phyloP scores from a whole-genome alignment of 352 stramenopile species.

The Pythium rishiriense region DNA sequence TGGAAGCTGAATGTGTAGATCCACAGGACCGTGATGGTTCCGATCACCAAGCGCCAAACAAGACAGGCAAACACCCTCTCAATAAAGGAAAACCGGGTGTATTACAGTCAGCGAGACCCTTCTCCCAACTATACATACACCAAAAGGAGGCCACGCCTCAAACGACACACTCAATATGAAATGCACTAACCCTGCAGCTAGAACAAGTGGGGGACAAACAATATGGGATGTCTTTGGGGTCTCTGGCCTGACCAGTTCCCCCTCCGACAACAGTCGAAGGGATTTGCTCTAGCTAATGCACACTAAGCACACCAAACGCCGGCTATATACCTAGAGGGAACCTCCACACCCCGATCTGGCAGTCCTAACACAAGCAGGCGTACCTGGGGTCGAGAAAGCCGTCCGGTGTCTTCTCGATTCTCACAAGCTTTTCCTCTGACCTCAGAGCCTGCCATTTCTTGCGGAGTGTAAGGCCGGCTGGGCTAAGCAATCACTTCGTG shows the following conservation, averaged over 20 bases:
- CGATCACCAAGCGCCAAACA: background rate
- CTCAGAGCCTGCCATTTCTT: too few relatives aligned
- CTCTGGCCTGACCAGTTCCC: constrained; percentile 5
- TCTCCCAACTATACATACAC: background rate
- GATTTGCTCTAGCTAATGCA: background rate
- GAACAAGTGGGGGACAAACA: background rate
- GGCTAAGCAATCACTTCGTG: too few relatives aligned
- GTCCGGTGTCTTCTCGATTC: background rate
- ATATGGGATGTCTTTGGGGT: constrained; percentile 1
- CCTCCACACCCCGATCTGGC: background rate
- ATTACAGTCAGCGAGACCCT: background rate
- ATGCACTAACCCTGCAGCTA: background rate
- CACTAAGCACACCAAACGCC: background rate
- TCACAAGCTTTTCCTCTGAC: too few relatives aligned
- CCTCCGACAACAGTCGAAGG: background rate
- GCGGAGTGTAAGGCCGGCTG: too few relatives aligned
- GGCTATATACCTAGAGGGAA: background rate
- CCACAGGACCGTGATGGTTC: background rate
- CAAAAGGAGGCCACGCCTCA: background rate
- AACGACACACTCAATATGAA: background rate
- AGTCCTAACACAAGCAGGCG: constrained; percentile 1
- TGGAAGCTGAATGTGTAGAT: background rate
- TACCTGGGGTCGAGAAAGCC: background rate
- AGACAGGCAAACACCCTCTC: background rate
- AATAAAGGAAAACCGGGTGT: background rate